Evolutionary conservation across 345 rosid species (phyloP).

Genomic region (Corymbia maculata): DNA sequence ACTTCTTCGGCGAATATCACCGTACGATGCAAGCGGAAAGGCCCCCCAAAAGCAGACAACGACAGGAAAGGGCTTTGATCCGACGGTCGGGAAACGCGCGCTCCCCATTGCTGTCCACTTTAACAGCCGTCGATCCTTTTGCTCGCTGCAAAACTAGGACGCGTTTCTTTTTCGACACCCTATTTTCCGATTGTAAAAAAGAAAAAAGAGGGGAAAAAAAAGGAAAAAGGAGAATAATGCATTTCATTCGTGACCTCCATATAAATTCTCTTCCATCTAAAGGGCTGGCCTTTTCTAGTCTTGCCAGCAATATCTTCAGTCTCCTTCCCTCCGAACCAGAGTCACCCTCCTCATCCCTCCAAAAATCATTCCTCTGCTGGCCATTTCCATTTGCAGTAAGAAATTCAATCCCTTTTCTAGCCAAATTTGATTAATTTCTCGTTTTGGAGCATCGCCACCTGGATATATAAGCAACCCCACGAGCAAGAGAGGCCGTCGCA

Average conservation of each 20-base stretch:
- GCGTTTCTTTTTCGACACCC: not conserved
- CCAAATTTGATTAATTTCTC: not conserved
- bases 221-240: not conserved
- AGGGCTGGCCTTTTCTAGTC: not conserved
- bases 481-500: not conserved
- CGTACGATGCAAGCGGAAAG: not conserved
- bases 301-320: not conserved
- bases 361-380: not conserved
- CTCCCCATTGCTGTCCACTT: not conserved
- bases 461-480: not conserved
- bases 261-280: not conserved
- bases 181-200: not conserved
- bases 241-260: conserved; percentile 10
- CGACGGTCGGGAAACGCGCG: not conserved
- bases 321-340: not conserved
- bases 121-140: not conserved
- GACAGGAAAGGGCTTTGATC: not conserved
- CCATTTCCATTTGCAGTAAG: not conserved
- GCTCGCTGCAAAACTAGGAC: not conserved
- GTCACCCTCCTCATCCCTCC: not conserved
- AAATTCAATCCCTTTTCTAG: not conserved
- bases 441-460: not conserved
- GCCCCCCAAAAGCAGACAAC: not conserved
- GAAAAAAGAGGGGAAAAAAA: not conserved
- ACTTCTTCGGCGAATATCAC: not conserved